Evolutionary conservation across 1,139 yeast genomes (phyloP).

Genomic region (Meyerozyma elateridarum): DNA sequence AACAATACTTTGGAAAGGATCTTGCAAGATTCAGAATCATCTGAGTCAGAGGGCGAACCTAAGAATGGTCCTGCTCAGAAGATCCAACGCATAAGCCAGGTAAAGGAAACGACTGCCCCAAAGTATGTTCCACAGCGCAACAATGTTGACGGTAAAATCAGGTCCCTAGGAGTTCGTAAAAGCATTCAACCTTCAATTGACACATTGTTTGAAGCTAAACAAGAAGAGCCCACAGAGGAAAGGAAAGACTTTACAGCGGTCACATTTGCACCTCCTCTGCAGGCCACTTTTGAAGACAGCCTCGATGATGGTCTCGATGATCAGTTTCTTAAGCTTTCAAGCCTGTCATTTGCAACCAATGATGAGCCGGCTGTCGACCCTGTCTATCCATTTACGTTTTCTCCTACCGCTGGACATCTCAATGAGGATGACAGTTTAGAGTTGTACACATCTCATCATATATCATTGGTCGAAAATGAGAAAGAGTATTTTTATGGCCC

Average conservation of each 20-base stretch:
- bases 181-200: too few relatives aligned
- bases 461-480: slow-evolving; percentile 19
- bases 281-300: slow-evolving; percentile 20
- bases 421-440: slow-evolving; percentile 25
- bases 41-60: slow-evolving; percentile 1
- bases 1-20: slow-evolving; percentile 3
- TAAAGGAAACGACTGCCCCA: background rate
- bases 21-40: background rate
- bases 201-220: too few relatives aligned
- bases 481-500: slow-evolving; percentile 20
- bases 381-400: slow-evolving; percentile 13
- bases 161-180: slow-evolving; percentile 1
- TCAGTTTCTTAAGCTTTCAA: slow-evolving; percentile 11
- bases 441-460: slow-evolving; percentile 31
- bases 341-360: slow-evolving; percentile 4
- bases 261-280: too few relatives aligned
- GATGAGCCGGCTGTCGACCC: slow-evolving; percentile 1
- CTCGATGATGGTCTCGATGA: slow-evolving; percentile 29
- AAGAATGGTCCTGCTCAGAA: slow-evolving; percentile 1
- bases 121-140: background rate
- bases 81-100: background rate
- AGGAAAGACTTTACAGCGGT: too few relatives aligned
- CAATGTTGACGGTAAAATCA: too few relatives aligned
- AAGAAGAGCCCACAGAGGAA: too few relatives aligned
- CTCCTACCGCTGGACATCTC: slow-evolving; percentile 24